Base-by-base conservation (phyloP, 345 rosid species). In the Populus euphratica region DNA sequence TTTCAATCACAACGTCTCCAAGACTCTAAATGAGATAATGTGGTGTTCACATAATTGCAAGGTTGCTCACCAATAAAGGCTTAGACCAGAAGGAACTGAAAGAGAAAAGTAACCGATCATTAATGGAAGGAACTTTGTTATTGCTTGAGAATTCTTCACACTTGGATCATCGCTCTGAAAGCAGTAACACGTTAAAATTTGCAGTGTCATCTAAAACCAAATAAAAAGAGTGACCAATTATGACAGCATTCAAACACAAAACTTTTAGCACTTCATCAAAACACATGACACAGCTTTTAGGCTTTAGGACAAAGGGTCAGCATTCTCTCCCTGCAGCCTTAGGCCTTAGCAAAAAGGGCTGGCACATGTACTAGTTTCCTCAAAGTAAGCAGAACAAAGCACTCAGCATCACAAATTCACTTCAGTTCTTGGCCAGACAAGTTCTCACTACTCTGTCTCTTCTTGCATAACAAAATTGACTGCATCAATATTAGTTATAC, bases 81-180 rank as follows among this genome's bases (percentile, higher is more conserved):
- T 93, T 83, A 95, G 86, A 85, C 99, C 99, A 56, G 99, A 95
- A 78, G 99, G 99, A 86, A 93, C 99, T n/a, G 97, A 95, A 56
- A 95, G 90, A 73, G 99, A 77, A 89, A 93, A 95, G 80, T 95
- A 95, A 78, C 98, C 99, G 52, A 95, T 92, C 93, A 95, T 83
- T 69, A 95, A 79, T 6, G 98, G 99, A 16, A 93, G 96, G 77
- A 95, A 80, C 85, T 93, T 89, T 0, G 94, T 90, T 79, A 95
- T 76, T 1, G 87, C 92, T 87, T 93, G 99, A 76, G 99, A 91
- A 84, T 73, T 92, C 92, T 95, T 91, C 96, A 88, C 75, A 82
- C 86, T 92, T 62, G 99, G 96, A 85, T 95, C 97, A 83, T 93
- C 75, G 76, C 82, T 91, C 97, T 95, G 89, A 77, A 70, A 76